A percentile compares a stretch with the other conserved stretches of the same genome.
Conservation (phyloP, 768 basidiomycete genomes). For the Lactarius hatsudake region DNA sequence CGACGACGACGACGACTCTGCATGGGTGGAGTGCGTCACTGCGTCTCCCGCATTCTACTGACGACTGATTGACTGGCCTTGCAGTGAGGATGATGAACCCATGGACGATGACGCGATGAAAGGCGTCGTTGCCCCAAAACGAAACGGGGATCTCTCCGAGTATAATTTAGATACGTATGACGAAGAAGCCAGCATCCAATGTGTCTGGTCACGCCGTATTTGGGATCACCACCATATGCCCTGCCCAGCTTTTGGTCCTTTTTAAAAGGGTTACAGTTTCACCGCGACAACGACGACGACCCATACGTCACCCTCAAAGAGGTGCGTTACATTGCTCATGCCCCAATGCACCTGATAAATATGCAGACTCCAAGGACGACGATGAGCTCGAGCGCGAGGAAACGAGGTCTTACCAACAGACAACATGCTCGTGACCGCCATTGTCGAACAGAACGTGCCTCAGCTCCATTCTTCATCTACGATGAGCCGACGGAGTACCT, state of each 20-base stretch:
- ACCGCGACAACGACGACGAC: slow-evolving; percentile 89
- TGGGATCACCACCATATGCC: slow-evolving; percentile 21
- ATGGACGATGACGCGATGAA: slow-evolving; percentile 57
- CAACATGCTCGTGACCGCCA: slow-evolving; percentile 88
- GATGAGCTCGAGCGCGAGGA: slow-evolving; percentile 85
- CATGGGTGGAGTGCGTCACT: slow-evolving; percentile 97
- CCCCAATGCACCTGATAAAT: slow-evolving; percentile 9
- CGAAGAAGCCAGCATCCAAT: slow-evolving; percentile 42
- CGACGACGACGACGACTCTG: slow-evolving; percentile 45
- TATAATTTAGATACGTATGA: slow-evolving; percentile 95
- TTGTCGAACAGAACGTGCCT: slow-evolving; percentile 95
- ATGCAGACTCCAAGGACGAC: slow-evolving; percentile 47
- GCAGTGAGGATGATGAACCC: slow-evolving; percentile 49
- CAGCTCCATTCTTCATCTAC: slow-evolving; percentile 96
- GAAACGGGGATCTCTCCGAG: slow-evolving; percentile 60
- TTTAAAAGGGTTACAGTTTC: slow-evolving; percentile 92
- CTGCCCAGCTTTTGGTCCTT: slow-evolving; percentile 52
- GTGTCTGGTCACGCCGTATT: slow-evolving; percentile 17
- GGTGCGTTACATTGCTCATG: slow-evolving; percentile 42
- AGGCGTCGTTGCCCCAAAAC: slow-evolving; percentile 33
- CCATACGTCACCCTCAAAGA: slow-evolving; percentile 97
- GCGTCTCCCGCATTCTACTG: slow-evolving; percentile 41
- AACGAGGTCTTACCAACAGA: slow-evolving; percentile 87
- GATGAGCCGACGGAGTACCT: slow-evolving; percentile 89
- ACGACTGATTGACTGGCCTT: slow-evolving; percentile 35